phyloP scores from a whole-genome alignment of 225 moss, liverwort and hornwort genomes.

The Ulota crispa region DNA sequence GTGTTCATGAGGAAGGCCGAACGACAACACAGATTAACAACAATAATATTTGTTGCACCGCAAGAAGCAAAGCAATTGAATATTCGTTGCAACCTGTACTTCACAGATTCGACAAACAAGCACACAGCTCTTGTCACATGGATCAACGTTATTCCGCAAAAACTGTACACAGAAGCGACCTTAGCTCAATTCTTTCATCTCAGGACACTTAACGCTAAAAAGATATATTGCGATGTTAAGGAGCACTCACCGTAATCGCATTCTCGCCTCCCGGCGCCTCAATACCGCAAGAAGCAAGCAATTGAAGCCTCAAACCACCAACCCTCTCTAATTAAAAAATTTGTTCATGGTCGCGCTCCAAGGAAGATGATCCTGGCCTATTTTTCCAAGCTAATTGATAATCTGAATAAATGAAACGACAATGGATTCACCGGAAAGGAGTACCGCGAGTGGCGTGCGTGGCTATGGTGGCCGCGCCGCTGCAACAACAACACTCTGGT shows the following conservation, averaged over 20 bases:
- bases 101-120: too few relatives aligned
- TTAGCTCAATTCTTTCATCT: not conserved
- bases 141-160: not conserved
- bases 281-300: conserved; percentile 14
- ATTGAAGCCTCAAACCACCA: conserved; percentile 9
- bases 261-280: conserved; percentile 1
- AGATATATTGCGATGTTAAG: not conserved
- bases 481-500: conserved; percentile 14
- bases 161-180: not conserved
- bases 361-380: not conserved
- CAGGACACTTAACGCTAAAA: not conserved
- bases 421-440: not conserved
- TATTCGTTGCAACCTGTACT: too few relatives aligned
- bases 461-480: conserved; percentile 28
- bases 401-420: not conserved
- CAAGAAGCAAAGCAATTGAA: too few relatives aligned
- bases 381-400: not conserved
- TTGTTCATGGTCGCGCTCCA: not conserved
- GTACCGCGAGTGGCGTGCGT: not conserved
- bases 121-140: not conserved
- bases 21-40: not conserved
- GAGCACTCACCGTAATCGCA: conserved; percentile 14
- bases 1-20: not conserved
- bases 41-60: too few relatives aligned
- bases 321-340: not conserved